Evolutionary conservation across 148 eudicot species (phyloP), one percentile per base, ranked within the genome.

Genomic region (Rhododendron simsii): DNA sequence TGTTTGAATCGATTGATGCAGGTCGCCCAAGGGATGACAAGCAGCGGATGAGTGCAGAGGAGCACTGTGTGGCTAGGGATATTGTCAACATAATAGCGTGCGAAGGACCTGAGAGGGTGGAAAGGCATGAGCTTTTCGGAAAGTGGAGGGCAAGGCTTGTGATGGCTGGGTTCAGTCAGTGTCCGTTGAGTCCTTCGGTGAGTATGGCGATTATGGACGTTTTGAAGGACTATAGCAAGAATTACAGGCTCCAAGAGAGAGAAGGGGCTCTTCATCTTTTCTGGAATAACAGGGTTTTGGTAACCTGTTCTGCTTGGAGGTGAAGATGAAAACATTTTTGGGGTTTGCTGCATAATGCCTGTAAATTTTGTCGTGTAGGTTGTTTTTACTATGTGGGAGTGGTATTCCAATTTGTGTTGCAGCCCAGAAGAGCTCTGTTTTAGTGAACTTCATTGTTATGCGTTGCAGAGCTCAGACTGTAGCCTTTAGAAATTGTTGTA

Each of bases 71-170:
- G 84, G 99, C 99, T 1, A 90, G 95, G 26, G 98, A 97, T 81
- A 90, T 97, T 14, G 99, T 97, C 73, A 97, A 94, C 91, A 91
- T 97, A 85, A 84, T 97, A 84, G 98, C 99, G 0, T 97, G 99
- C 20, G 99, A 97, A 90, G 94, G 94, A 47, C 88, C 51, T 0
- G 95, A 97, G 28, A 89, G 99, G 83, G 94, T 97, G 30, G 98
- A 97, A 86, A 91, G 99, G 87, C 99, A 97, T 47, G 99, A 97
- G 87, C 93, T 84, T 23, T 90, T 94, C 30, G 98, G 98, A 37
- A 97, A 97, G 85, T 97, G 99, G 99, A 95, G 91, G 90, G 87
- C 88, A 7, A 91, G 98, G 84, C 89, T 97, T 59, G 81, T 20
- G 59, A 95, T 94, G 95, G 99, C 99, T 2, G 98, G 98, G 28